Evolutionary conservation across 2,329 filamentous ascomycete genomes (phyloP).

Genomic region (Mycosphaerelloides madeirae): DNA sequence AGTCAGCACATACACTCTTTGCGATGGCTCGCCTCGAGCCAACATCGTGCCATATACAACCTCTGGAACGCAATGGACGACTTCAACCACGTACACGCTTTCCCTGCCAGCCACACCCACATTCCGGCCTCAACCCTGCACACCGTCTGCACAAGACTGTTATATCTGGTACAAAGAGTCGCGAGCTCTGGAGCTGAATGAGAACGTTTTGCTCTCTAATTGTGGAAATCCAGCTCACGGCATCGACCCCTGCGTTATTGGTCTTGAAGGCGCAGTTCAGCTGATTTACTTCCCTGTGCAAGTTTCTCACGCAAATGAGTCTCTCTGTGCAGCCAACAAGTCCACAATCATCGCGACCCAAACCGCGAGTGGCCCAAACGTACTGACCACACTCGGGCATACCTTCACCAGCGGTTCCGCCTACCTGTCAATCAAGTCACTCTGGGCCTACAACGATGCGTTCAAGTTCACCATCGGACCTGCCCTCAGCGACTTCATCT

Average conservation of each 20-base stretch:
- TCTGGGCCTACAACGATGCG: conserved; percentile 19
- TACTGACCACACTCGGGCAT: conserved; percentile 16
- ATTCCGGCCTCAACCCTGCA: conserved; percentile 13
- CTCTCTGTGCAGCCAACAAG: conserved; percentile 4
- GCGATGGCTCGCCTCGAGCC: conserved; percentile 22
- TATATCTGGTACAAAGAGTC: conserved; percentile 14
- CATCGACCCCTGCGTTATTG: conserved; percentile 1
- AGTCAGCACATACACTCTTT: conserved; percentile 20
- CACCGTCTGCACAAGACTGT: conserved; percentile 11
- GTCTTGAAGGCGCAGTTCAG: conserved; percentile 16
- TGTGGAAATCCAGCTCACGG: conserved; percentile 14
- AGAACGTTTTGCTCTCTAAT: conserved; percentile 5
- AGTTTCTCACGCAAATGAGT: conserved; percentile 1
- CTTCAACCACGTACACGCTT: background rate
- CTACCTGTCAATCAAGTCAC: conserved; percentile 21
- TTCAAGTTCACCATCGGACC: conserved; percentile 17
- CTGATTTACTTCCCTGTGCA: conserved; percentile 25
- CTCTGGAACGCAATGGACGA: background rate
- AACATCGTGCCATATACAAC: conserved; percentile 15
- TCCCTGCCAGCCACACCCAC: conserved; percentile 8
- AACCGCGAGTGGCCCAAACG: background rate
- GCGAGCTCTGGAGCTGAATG: conserved; percentile 1
- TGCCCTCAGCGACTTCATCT: conserved; percentile 18
- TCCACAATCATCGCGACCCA: conserved; percentile 1
- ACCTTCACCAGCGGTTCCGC: conserved; percentile 20